These are phyloP conservation scores for Coemansia sp. DNA, from an alignment of 192 early-diverging fungal genomes.

Conservation along the genomic window DNA sequence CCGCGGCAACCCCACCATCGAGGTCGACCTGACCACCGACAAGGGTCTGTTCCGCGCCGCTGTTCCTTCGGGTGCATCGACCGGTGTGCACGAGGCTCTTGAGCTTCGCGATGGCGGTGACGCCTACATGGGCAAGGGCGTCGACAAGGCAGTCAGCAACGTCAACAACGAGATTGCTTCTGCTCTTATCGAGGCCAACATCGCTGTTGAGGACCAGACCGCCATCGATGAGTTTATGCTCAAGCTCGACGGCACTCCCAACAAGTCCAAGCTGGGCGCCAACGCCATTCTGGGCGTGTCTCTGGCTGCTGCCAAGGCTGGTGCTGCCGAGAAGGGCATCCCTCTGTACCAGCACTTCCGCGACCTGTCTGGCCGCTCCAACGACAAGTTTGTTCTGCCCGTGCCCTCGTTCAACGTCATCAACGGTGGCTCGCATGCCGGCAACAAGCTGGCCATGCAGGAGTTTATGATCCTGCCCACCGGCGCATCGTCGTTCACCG, in stretches of 20 bases:
- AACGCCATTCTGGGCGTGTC: conserved; percentile 99
- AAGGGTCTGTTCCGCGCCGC: conserved; percentile 95
- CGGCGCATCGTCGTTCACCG: conserved; percentile 86
- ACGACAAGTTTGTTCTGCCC: conserved; percentile 87
- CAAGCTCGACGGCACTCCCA: conserved; percentile 89
- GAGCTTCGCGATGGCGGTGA: conserved; percentile 94
- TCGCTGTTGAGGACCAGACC: conserved; percentile 84
- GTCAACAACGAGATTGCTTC: conserved; percentile 89
- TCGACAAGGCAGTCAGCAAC: conserved; percentile 85
- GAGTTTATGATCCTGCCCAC: conserved; percentile 99
- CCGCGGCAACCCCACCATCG: conserved; percentile 97
- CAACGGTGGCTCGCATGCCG: conserved; percentile 98
- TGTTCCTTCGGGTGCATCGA: conserved; percentile 98
- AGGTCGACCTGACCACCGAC: conserved; percentile 94
- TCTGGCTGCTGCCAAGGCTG: conserved; percentile 92
- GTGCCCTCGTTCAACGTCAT: conserved; percentile 99
- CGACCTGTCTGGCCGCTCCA: conserved; percentile 75
- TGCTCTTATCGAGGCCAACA: conserved; percentile 73
- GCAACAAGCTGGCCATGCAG: conserved; percentile 99
- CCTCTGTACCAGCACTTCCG: conserved; percentile 96
- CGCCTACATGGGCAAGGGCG: conserved; percentile 93
- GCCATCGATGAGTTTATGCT: conserved; percentile 90
- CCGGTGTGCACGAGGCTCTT: conserved; percentile 97
- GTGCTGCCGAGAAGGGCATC: conserved; percentile 90
- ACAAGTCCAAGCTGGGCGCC: conserved; percentile 96